phyloP scores from a whole-genome alignment of 257 asterid genomes.

The Leonotis leonurus region DNA sequence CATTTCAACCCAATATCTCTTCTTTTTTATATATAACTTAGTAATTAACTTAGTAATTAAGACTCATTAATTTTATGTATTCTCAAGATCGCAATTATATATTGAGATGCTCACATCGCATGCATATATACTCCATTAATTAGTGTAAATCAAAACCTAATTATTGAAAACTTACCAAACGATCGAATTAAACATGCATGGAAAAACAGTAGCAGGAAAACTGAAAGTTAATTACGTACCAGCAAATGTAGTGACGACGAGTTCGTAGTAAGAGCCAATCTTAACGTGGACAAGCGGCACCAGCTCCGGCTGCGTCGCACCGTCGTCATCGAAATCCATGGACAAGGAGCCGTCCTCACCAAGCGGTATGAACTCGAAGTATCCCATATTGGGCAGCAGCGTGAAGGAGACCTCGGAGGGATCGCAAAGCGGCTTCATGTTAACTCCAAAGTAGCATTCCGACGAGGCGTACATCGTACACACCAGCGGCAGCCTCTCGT shows the following conservation, averaged over 20 bases:
- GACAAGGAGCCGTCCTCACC: conserved; percentile 43
- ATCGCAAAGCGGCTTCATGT: conserved; percentile 48
- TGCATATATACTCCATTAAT: too few species aligned
- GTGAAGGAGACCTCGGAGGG: conserved; percentile 62
- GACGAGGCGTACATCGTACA: conserved; percentile 76
- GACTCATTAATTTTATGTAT: too few species aligned
- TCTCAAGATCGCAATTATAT: too few species aligned
- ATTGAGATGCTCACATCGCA: too few species aligned
- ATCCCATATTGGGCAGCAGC: conserved; percentile 66
- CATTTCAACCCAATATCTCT: too few species aligned
- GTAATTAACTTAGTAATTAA: too few species aligned
- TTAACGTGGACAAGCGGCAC: conserved; percentile 60
- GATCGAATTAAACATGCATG: too few species aligned
- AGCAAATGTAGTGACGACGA: conserved; percentile 68
- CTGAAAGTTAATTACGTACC: conserved; percentile 30
- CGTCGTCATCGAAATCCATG: conserved; percentile 39
- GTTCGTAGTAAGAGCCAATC: conserved; percentile 56
- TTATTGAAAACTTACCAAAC: too few species aligned
- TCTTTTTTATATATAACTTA: too few species aligned
- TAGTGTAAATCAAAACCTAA: too few species aligned
- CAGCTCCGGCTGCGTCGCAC: conserved; percentile 29
- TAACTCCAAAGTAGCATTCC: conserved; percentile 73
- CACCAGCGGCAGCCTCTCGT: conserved; percentile 49
- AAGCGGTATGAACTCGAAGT: conserved; percentile 59
- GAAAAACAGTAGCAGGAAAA: too few species aligned